Evolutionary conservation across 83 land plant species (phyloP).

Genomic region (Thuja plicata): DNA sequence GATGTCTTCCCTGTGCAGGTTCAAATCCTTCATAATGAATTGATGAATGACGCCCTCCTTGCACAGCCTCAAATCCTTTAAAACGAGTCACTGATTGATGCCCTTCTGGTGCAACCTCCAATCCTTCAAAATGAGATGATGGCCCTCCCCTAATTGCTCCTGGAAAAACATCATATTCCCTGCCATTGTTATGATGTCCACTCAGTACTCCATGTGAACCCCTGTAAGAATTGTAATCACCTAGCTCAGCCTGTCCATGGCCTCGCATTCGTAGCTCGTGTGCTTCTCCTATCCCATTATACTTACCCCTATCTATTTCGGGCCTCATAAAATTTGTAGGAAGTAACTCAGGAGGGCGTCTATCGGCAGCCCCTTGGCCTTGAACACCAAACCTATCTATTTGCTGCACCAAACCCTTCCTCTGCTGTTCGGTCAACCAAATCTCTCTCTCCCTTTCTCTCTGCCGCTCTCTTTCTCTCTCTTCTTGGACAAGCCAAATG

Average conservation of each 20-base stretch:
- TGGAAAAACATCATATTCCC: conserved; percentile 7
- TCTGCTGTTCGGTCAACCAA: not conserved
- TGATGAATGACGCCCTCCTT: not conserved
- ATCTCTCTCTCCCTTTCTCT: conserved; percentile 12
- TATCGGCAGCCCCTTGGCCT: too few relatives aligned
- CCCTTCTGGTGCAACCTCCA: not conserved
- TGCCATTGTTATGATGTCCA: not conserved
- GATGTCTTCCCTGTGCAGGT: not conserved
- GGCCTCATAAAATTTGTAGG: not conserved
- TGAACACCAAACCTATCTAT: conserved; percentile 1
- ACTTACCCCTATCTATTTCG: not conserved
- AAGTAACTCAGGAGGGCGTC: not conserved
- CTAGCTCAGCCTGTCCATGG: not conserved
- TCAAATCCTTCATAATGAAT: conserved; percentile 11
- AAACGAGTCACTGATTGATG: not conserved
- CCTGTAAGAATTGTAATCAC: not conserved
- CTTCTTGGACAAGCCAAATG: conserved; percentile 6
- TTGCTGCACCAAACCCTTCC: not conserved
- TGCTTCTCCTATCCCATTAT: not conserved
- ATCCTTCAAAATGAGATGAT: not conserved
- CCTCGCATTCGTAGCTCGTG: not conserved
- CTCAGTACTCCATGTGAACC: not conserved
- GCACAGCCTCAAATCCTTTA: conserved; percentile 4
- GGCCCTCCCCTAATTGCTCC: not conserved
- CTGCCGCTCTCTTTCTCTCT: conserved; percentile 1